These are phyloP conservation scores for Leccinum laetum DNA, from an alignment of 1,284 basidiomycete genomes.

Conservation along the genomic window DNA sequence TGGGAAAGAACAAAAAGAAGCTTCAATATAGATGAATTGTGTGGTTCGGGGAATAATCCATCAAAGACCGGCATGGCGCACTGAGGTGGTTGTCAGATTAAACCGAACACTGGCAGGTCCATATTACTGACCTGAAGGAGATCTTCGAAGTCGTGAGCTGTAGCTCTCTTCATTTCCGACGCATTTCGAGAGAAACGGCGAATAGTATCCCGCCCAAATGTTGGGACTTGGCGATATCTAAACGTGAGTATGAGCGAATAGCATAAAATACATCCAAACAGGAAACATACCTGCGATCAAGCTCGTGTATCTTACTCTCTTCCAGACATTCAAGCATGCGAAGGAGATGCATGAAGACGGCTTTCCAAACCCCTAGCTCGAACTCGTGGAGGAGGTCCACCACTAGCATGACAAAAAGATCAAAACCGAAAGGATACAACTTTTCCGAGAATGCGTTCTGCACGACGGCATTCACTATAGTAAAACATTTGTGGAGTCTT, in stretches of 20 bases:
- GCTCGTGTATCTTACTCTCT: background rate
- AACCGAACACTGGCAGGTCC: background rate
- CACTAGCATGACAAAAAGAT: background rate
- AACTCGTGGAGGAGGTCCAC: background rate
- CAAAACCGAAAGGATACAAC: background rate
- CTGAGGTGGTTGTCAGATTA: background rate
- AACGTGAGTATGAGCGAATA: fast-evolving
- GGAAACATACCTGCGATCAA: background rate
- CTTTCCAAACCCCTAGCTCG: background rate
- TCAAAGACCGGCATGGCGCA: background rate
- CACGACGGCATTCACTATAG: no score
- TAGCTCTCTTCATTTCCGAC: background rate
- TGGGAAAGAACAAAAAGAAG: background rate
- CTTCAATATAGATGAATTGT: background rate
- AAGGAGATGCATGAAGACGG: background rate
- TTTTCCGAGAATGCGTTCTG: background rate
- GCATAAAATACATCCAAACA: background rate
- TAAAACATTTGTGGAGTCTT: no score
- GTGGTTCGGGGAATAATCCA: background rate
- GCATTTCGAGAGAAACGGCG: background rate
- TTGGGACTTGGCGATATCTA: background rate
- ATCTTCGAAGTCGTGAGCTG: background rate
- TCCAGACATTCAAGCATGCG: background rate
- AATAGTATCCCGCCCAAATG: background rate
- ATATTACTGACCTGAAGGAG: background rate